phyloP scores from a whole-genome alignment of 2,329 filamentous ascomycete species.

The Ilyonectria sp. region DNA sequence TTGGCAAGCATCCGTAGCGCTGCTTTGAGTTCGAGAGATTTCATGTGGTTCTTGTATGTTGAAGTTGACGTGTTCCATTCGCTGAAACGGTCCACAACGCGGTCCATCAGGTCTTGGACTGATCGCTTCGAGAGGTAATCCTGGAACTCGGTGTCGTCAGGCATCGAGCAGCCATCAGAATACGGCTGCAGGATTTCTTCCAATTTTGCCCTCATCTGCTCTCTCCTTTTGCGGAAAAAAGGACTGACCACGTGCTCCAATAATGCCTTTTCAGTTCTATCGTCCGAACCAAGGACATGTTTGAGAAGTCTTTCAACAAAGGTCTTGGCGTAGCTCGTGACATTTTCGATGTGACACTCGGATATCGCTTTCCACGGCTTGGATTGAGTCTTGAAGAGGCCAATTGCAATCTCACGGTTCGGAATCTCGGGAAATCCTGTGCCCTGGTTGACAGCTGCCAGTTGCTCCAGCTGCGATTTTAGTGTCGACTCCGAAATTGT shows the following conservation, averaged over 20 bases:
- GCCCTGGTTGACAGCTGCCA: conserved; percentile 57
- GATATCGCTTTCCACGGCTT: conserved; percentile 58
- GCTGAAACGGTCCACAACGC: conserved; percentile 32
- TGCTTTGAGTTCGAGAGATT: background rate
- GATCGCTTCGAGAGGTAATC: conserved; percentile 33
- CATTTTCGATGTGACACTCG: conserved; percentile 52
- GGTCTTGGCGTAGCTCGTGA: conserved; percentile 48
- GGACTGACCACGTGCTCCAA: conserved; percentile 44
- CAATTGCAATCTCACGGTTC: conserved; percentile 55
- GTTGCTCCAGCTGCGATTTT: conserved; percentile 47
- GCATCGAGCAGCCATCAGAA: conserved; percentile 46
- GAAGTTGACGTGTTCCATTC: background rate
- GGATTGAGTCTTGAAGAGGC: conserved; percentile 58
- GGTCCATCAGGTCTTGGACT: conserved; percentile 10
- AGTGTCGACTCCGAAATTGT: conserved; percentile 37
- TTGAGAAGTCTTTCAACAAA: conserved; percentile 57
- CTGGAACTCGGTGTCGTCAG: conserved; percentile 52
- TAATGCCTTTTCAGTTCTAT: conserved; percentile 39
- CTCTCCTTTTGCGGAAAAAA: conserved; percentile 54
- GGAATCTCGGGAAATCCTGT: conserved; percentile 57
- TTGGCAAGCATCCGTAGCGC: conserved; percentile 23
- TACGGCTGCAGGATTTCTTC: conserved; percentile 59
- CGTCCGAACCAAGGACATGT: conserved; percentile 48
- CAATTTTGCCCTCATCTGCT: conserved; percentile 52
- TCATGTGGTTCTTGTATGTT: conserved; percentile 30